phyloP scores from a whole-genome alignment of 2,329 filamentous ascomycete genomes.

The Emericellopsis atlantica region DNA sequence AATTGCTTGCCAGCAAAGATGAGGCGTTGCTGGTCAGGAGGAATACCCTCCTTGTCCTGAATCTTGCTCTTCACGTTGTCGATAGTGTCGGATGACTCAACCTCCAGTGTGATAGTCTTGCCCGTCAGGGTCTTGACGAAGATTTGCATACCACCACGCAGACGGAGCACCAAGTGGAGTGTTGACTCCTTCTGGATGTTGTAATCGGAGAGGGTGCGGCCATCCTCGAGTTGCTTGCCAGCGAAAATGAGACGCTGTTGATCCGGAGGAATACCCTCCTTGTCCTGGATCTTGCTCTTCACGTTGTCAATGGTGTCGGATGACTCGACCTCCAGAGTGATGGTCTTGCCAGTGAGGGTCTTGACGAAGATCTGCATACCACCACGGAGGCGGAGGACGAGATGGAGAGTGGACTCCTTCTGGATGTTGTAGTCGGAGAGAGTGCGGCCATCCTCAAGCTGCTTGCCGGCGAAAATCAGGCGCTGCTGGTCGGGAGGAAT shows the following conservation, averaged over 20 bases:
- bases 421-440: constrained; percentile 45
- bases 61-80: constrained; percentile 98
- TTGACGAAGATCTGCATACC: constrained; percentile 67
- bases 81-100: constrained; percentile 83
- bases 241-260: constrained; percentile 91
- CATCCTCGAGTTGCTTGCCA: constrained; percentile 87
- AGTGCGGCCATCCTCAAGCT: constrained; percentile 75
- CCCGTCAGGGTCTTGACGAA: constrained; percentile 78
- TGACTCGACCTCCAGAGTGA: constrained; percentile 81
- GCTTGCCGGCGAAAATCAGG: constrained; percentile 92
- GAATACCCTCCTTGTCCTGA: constrained; percentile 96
- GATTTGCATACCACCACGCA: constrained; percentile 71
- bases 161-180: constrained; percentile 66
- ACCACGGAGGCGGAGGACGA: constrained; percentile 60
- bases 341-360: constrained; percentile 84
- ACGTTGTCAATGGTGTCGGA: constrained; percentile 92
- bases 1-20: constrained; percentile 97
- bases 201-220: constrained; percentile 84
- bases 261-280: constrained; percentile 88
- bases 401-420: constrained; percentile 57
- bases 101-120: constrained; percentile 88
- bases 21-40: constrained; percentile 87
- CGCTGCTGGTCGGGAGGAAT: constrained; percentile 95
- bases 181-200: constrained; percentile 93
- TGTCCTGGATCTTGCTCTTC: constrained; percentile 86